These are phyloP conservation scores for Dentipellis sp. DNA, from an alignment of 768 basidiomycete species.

Conservation along the genomic window DNA sequence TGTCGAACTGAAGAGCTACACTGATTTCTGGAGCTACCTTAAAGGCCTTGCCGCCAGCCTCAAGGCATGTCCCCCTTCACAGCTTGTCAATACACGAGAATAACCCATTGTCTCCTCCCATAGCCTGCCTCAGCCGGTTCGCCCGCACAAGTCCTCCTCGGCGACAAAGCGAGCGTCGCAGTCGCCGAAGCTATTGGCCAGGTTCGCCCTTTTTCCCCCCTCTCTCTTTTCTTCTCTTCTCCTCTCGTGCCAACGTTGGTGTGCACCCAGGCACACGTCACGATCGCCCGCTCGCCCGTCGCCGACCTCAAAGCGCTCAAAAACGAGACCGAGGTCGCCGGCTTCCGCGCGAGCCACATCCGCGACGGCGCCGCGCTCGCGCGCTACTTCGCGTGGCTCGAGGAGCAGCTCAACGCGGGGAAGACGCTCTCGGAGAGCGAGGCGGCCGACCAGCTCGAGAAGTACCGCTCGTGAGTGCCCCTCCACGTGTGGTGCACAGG, in stretches of 20 bases:
- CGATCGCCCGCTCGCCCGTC: slow-evolving; percentile 60
- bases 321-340: slow-evolving; percentile 73
- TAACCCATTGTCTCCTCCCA: no score
- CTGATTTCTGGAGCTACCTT: slow-evolving; percentile 56
- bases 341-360: slow-evolving; percentile 83
- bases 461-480: slow-evolving; percentile 63
- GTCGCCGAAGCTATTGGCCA: slow-evolving; percentile 73
- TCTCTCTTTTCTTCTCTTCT: neutral
- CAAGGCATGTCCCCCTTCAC: neutral
- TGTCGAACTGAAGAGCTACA: slow-evolving; percentile 66
- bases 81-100: no score
- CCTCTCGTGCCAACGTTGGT: neutral
- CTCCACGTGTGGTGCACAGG: neutral
- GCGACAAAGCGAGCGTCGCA: slow-evolving; percentile 72
- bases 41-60: slow-evolving; percentile 34
- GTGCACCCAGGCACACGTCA: slow-evolving; percentile 40
- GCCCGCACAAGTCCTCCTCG: slow-evolving; percentile 63
- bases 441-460: slow-evolving; percentile 70
- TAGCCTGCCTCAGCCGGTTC: neutral
- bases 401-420: slow-evolving; percentile 65
- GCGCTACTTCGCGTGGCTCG: slow-evolving; percentile 92
- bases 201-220: slow-evolving; percentile 24
- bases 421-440: slow-evolving; percentile 66
- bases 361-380: slow-evolving; percentile 84
- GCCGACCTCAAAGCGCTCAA: slow-evolving; percentile 77